These are phyloP conservation scores for Melampsora medusae DNA, from an alignment of 1,284 basidiomycete species.

Conservation along the genomic window DNA sequence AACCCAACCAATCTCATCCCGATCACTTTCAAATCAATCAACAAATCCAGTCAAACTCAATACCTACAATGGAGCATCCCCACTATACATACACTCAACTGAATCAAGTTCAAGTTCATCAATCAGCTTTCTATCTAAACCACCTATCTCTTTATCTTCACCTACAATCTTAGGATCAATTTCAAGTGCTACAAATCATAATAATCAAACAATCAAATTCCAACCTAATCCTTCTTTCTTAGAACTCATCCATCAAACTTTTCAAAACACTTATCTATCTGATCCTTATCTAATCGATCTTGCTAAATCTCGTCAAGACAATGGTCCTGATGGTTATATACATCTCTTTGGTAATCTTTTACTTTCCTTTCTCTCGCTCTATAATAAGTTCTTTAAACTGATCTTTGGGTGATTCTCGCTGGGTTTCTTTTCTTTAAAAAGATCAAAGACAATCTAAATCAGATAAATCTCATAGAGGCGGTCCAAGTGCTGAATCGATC, in stretches of 20 bases:
- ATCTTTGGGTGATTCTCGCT: too few species aligned
- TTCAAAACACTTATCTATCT: slow-evolving; percentile 14
- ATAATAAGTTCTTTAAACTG: too few species aligned
- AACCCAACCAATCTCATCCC: background rate
- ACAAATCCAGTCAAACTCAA: background rate
- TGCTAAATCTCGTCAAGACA: slow-evolving; percentile 1
- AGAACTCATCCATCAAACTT: slow-evolving; percentile 17
- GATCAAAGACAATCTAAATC: slow-evolving; percentile 19
- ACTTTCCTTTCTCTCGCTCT: background rate
- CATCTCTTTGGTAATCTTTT: slow-evolving; percentile 31
- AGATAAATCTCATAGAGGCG: slow-evolving; percentile 10
- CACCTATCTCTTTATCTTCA: slow-evolving; percentile 14
- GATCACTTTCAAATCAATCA: background rate
- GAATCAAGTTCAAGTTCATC: background rate
- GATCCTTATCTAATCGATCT: slow-evolving; percentile 33
- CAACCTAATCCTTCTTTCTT: slow-evolving; percentile 22
- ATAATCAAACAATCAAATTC: background rate
- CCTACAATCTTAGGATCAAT: slow-evolving; percentile 20
- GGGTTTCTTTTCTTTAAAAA: background rate
- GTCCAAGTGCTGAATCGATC: slow-evolving; percentile 27
- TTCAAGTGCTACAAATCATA: background rate
- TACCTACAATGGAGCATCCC: slow-evolving; percentile 12
- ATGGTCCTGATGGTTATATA: slow-evolving; percentile 23
- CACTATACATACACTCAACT: slow-evolving; percentile 12
- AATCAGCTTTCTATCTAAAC: slow-evolving; percentile 14